These are phyloP conservation scores for Mrakia gelida DNA, from an alignment of 768 basidiomycete species.

Conservation along the genomic window DNA sequence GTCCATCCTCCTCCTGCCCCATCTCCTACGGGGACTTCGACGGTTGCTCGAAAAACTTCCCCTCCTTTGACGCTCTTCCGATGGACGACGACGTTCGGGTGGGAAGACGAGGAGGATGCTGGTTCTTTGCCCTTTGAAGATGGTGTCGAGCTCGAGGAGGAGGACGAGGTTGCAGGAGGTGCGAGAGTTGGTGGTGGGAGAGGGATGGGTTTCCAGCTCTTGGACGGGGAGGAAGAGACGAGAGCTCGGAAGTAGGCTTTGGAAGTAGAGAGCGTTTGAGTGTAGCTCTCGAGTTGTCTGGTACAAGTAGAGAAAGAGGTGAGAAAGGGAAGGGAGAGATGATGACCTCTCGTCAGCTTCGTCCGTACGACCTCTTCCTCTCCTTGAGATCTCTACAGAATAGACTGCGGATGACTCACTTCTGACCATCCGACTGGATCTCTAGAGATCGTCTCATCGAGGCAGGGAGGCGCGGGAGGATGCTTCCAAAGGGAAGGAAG, in stretches of 20 bases:
- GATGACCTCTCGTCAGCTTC: too few species aligned
- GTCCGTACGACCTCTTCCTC: too few species aligned
- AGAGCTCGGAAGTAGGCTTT: conserved; percentile 73
- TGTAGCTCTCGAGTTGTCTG: conserved; percentile 28
- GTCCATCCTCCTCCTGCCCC: conserved; percentile 47
- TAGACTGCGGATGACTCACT: conserved; percentile 25
- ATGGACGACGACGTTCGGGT: conserved; percentile 73
- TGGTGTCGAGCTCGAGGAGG: background rate
- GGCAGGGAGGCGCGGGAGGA: background rate
- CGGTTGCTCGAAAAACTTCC: conserved; percentile 73
- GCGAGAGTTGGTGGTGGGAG: conserved; percentile 43
- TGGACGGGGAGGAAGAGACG: conserved; percentile 62
- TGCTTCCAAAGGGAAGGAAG: background rate
- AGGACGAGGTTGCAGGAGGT: conserved; percentile 35
- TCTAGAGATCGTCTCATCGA: conserved; percentile 2
- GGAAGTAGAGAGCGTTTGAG: conserved; percentile 58
- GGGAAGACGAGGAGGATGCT: conserved; percentile 49
- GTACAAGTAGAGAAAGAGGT: too few species aligned
- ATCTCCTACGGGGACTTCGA: conserved; percentile 68
- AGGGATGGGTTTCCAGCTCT: conserved; percentile 77
- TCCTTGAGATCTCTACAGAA: too few species aligned
- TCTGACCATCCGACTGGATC: conserved; percentile 22
- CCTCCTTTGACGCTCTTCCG: conserved; percentile 64
- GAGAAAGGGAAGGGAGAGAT: too few species aligned
- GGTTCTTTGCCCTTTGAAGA: conserved; percentile 63